Evolutionary conservation across 106 monocot genomes (phyloP).

Genomic region (Hemerocallis citrina): DNA sequence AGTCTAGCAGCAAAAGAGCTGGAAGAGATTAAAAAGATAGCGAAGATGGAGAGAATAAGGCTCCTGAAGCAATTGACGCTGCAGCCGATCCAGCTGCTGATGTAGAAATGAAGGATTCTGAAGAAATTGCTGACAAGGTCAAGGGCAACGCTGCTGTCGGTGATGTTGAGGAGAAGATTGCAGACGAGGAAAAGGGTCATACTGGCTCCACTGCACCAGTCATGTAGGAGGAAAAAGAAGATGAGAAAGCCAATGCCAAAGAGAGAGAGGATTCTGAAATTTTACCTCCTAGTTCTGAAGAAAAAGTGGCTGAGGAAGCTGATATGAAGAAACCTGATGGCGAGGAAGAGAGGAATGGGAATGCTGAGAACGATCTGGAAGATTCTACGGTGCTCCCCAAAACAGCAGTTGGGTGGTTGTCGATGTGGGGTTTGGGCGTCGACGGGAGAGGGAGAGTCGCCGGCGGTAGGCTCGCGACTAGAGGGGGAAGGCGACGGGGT

Average conservation of each 20-base stretch:
- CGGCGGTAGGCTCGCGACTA: too few relatives aligned
- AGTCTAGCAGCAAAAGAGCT: slow-evolving; percentile 34
- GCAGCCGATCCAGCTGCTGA: slow-evolving; percentile 14
- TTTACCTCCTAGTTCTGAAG: neutral
- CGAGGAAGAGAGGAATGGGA: neutral
- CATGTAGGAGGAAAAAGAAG: neutral
- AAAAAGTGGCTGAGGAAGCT: neutral
- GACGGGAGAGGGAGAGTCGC: too few relatives aligned
- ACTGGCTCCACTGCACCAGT: neutral
- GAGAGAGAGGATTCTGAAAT: neutral
- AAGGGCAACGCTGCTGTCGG: neutral
- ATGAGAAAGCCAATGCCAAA: neutral
- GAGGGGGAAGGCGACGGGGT: too few relatives aligned
- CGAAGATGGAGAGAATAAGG: slow-evolving; percentile 1
- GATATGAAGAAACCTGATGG: too few relatives aligned
- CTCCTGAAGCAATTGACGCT: slow-evolving; percentile 1
- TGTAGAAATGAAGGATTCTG: slow-evolving; percentile 37
- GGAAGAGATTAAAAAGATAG: neutral
- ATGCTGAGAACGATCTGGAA: too few relatives aligned
- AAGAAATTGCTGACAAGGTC: slow-evolving; percentile 10
- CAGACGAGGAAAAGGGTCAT: neutral
- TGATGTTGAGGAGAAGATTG: neutral
- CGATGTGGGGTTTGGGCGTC: too few relatives aligned
- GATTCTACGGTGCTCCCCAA: neutral
- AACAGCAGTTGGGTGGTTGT: too few relatives aligned